These are phyloP conservation scores for Amaranthus palmeri DNA, from an alignment of 148 eudicot genomes.

Conservation along the genomic window DNA sequence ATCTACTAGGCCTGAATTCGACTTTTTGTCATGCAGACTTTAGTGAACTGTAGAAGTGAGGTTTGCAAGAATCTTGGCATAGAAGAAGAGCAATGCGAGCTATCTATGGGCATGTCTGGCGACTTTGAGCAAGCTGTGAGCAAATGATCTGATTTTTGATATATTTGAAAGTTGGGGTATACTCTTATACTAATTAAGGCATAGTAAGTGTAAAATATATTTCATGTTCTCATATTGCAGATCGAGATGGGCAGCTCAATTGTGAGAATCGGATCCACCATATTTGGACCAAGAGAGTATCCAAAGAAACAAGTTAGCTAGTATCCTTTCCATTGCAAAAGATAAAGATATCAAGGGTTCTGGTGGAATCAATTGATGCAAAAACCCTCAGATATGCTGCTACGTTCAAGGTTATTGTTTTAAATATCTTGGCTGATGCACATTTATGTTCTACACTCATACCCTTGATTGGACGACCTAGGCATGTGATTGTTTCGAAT, in stretches of 20 bases:
- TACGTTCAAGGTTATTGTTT: neutral
- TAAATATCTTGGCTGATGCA: neutral
- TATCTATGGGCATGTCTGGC: constrained; percentile 99
- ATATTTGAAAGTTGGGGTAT: neutral
- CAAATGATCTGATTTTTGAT: neutral
- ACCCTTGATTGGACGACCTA: neutral
- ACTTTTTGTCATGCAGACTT: constrained; percentile 41
- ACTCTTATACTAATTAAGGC: neutral
- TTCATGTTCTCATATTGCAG: constrained; percentile 38
- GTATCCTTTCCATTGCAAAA: neutral
- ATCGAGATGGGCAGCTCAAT: constrained; percentile 94
- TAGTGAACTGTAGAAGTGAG: constrained; percentile 70
- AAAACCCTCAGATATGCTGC: neutral
- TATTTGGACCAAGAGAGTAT: constrained; percentile 91
- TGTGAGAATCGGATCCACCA: constrained; percentile 87
- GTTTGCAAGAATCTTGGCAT: constrained; percentile 79
- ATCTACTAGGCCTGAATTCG: constrained; percentile 10
- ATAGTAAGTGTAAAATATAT: neutral
- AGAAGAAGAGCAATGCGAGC: constrained; percentile 73
- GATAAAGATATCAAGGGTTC: neutral
- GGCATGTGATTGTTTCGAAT: neutral
- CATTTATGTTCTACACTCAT: neutral
- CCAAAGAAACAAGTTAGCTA: constrained; percentile 37
- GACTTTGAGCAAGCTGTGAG: constrained; percentile 98
- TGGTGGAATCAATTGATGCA: neutral